phyloP scores from a whole-genome alignment of 164 flowering plant species.

The Vitis rupestris region DNA sequence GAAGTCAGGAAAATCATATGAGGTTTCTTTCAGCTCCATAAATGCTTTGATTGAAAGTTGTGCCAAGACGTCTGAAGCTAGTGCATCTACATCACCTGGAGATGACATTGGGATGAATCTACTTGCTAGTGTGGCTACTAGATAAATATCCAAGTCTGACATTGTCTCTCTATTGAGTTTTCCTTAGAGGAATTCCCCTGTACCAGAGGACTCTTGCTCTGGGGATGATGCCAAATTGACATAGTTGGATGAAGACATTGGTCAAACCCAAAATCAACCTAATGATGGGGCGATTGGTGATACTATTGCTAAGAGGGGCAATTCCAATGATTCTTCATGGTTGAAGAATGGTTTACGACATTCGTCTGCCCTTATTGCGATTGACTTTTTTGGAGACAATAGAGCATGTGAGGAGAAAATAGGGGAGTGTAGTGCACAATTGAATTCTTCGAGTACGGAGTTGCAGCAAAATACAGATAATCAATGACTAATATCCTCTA shows the following conservation, averaged over 20 bases:
- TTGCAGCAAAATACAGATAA: too few species aligned
- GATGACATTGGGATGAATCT: conserved; percentile 92
- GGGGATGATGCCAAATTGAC: conserved; percentile 32
- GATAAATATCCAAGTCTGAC: conserved; percentile 65
- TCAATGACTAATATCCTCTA: too few species aligned
- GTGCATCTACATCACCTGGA: conserved; percentile 39
- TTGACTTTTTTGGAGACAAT: too few species aligned
- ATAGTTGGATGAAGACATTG: conserved; percentile 23
- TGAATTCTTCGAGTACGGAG: too few species aligned
- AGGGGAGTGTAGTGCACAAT: too few species aligned
- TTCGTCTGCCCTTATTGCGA: neutral
- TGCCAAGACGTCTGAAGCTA: conserved; percentile 53
- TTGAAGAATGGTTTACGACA: conserved; percentile 9
- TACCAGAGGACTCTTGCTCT: conserved; percentile 25
- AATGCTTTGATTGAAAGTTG: conserved; percentile 51
- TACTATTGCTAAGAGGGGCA: conserved; percentile 15
- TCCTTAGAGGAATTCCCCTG: conserved; percentile 32
- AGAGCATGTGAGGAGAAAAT: too few species aligned
- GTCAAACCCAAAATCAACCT: conserved; percentile 13
- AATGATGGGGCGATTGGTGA: conserved; percentile 27
- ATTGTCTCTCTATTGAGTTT: conserved; percentile 44
- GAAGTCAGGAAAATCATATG: conserved; percentile 38
- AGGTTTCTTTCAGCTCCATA: conserved; percentile 42
- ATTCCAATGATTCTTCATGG: neutral
- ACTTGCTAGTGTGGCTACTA: conserved; percentile 94